phyloP scores from a whole-genome alignment of 768 basidiomycete species.

The Obba rivulosa region DNA sequence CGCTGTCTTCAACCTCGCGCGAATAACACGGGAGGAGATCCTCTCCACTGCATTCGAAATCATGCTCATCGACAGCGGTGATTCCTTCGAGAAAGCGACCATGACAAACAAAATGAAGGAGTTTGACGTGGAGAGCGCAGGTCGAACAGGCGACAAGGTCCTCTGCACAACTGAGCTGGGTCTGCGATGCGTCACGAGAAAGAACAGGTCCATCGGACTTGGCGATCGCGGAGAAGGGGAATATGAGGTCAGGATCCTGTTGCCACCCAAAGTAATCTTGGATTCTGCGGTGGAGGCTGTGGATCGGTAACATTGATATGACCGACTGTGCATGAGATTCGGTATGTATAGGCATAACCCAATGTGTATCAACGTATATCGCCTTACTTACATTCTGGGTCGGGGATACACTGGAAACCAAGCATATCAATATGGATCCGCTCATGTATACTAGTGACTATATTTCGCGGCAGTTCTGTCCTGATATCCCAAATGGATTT shows the following conservation, averaged over 20 bases:
- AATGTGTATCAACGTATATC: too few relatives aligned
- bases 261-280: conserved; percentile 72
- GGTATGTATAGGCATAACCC: too few relatives aligned
- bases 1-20: conserved; percentile 57
- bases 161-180: conserved; percentile 72
- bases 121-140: conserved; percentile 28
- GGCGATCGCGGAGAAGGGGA: conserved; percentile 32
- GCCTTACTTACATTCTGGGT: too few relatives aligned
- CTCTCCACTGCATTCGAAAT: conserved; percentile 76
- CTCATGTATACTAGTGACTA: too few relatives aligned
- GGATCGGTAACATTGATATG: conserved; percentile 15
- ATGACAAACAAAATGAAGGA: conserved; percentile 66
- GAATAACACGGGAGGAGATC: conserved; percentile 66
- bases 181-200: conserved; percentile 56
- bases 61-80: conserved; percentile 51
- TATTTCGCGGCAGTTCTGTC: too few relatives aligned
- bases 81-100: conserved; percentile 40
- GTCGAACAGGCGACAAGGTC: conserved; percentile 26
- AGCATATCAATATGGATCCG: too few relatives aligned
- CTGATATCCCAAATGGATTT: too few relatives aligned
- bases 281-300: conserved; percentile 60
- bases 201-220: conserved; percentile 17
- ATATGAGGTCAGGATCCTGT: conserved; percentile 53
- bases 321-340: too few relatives aligned
- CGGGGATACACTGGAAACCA: too few relatives aligned